These are phyloP conservation scores for Datura wrightii DNA, from an alignment of 257 asterid species.

Conservation along the genomic window DNA sequence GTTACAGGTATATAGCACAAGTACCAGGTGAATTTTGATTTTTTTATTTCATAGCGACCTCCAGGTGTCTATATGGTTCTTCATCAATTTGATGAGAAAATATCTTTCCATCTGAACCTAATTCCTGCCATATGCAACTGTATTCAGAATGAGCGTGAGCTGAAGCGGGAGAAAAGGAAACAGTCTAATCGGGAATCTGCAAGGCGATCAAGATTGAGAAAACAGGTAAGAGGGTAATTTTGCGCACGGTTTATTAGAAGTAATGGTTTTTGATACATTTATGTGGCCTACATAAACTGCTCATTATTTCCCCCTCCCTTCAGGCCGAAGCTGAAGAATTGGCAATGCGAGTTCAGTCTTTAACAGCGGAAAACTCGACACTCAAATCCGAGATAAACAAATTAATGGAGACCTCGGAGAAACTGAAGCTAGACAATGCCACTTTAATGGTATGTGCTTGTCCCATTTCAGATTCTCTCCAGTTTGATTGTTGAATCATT, in stretches of 20 bases:
- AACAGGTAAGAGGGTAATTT: constrained; percentile 61
- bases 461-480: background rate
- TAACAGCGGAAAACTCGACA: constrained; percentile 67
- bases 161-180: constrained; percentile 91
- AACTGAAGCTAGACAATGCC: constrained; percentile 76
- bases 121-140: background rate
- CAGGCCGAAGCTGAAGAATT: constrained; percentile 98
- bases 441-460: constrained; percentile 56
- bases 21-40: constrained; percentile 15
- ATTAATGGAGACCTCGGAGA: constrained; percentile 63
- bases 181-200: constrained; percentile 99
- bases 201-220: constrained; percentile 94
- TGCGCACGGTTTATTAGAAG: background rate
- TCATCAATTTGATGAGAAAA: background rate
- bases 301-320: background rate
- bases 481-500: background rate
- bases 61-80: background rate
- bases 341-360: constrained; percentile 68
- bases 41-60: constrained; percentile 10
- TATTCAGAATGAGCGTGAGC: constrained; percentile 80
- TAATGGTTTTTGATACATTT: constrained; percentile 8
- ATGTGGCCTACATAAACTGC: background rate
- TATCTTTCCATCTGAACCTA: background rate
- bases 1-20: constrained; percentile 60
- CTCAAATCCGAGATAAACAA: constrained; percentile 76